Percentiles rank a stretch among this genome's conserved stretches.
These are phyloP conservation scores for Amylostereum areolatum DNA, from an alignment of 1,284 basidiomycete genomes.

Conservation along the genomic window DNA sequence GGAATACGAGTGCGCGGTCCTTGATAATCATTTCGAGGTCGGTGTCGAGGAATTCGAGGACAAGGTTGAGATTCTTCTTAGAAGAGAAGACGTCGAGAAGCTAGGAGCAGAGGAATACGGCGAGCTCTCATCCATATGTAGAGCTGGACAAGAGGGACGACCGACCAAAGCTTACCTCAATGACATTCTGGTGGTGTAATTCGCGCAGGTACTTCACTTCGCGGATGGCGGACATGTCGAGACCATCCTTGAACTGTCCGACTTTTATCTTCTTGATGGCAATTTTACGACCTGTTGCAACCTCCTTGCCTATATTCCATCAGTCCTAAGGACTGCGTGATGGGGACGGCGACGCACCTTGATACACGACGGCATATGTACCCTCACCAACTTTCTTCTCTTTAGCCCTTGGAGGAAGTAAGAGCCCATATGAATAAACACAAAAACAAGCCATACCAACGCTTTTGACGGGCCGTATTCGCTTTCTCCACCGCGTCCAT, in stretches of 20 bases:
- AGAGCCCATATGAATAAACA: not conserved
- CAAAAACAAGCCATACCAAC: slow-evolving; percentile 45
- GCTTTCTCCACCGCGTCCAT: slow-evolving; percentile 79
- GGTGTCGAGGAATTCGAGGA: slow-evolving; percentile 96
- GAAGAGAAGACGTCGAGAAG: slow-evolving; percentile 96
- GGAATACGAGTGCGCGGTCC: slow-evolving; percentile 86
- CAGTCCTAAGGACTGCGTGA: not conserved
- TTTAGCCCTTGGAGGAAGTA: slow-evolving; percentile 53
- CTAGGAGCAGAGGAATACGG: slow-evolving; percentile 33
- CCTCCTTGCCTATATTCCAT: slow-evolving; percentile 51
- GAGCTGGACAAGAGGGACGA: not conserved
- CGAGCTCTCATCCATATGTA: not conserved
- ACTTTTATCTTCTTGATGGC: slow-evolving; percentile 99
- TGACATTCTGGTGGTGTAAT: slow-evolving; percentile 91
- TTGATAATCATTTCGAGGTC: slow-evolving; percentile 97
- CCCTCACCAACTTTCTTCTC: slow-evolving; percentile 93
- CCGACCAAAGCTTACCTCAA: slow-evolving; percentile 57
- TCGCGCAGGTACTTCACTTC: slow-evolving; percentile 98
- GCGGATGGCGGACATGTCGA: slow-evolving; percentile 98
- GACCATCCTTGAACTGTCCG: slow-evolving; percentile 94
- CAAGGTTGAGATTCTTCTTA: slow-evolving; percentile 94
- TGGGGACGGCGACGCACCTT: slow-evolving; percentile 47
- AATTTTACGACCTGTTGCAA: slow-evolving; percentile 67
- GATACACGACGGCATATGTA: slow-evolving; percentile 95
- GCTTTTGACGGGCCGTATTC: slow-evolving; percentile 61